These are phyloP conservation scores for Termitomyces heimii DNA, from an alignment of 768 basidiomycete species.

Conservation along the genomic window DNA sequence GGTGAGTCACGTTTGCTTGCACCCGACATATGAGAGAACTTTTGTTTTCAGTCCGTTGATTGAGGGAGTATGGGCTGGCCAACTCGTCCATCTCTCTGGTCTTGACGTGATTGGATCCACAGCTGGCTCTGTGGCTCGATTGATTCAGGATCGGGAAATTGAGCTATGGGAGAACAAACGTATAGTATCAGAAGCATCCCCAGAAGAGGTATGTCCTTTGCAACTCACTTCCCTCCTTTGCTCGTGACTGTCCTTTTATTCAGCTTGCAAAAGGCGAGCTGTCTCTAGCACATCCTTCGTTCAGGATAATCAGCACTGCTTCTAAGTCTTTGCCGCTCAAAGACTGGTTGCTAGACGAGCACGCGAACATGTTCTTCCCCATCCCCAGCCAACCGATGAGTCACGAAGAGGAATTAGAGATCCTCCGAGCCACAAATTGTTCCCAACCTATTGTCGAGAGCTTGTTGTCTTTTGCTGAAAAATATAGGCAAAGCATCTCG, in stretches of 20 bases:
- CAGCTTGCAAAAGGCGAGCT: slow-evolving; percentile 32
- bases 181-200: slow-evolving; percentile 42
- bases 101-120: slow-evolving; percentile 63
- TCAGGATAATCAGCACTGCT: slow-evolving; percentile 56
- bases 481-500: slow-evolving; percentile 50
- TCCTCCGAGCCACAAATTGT: slow-evolving; percentile 50
- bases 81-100: slow-evolving; percentile 52
- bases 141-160: slow-evolving; percentile 55
- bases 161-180: slow-evolving; percentile 64
- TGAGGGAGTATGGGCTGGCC: slow-evolving; percentile 53
- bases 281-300: slow-evolving; percentile 47
- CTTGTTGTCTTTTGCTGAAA: slow-evolving; percentile 49
- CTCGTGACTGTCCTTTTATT: neutral
- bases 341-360: slow-evolving; percentile 63
- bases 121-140: slow-evolving; percentile 53
- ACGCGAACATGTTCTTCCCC: slow-evolving; percentile 67
- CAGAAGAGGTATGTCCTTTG: slow-evolving; percentile 32
- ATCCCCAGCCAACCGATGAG: slow-evolving; percentile 58
- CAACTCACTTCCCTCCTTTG: neutral
- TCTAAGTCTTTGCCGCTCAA: slow-evolving; percentile 61
- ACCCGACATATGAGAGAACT: neutral
- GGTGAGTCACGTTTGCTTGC: slow-evolving; percentile 26
- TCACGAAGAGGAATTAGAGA: slow-evolving; percentile 37
- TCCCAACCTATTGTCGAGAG: slow-evolving; percentile 25
- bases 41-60: slow-evolving; percentile 26